phyloP scores from a whole-genome alignment of 2,329 filamentous ascomycete genomes.

The Piedraia hortae region DNA sequence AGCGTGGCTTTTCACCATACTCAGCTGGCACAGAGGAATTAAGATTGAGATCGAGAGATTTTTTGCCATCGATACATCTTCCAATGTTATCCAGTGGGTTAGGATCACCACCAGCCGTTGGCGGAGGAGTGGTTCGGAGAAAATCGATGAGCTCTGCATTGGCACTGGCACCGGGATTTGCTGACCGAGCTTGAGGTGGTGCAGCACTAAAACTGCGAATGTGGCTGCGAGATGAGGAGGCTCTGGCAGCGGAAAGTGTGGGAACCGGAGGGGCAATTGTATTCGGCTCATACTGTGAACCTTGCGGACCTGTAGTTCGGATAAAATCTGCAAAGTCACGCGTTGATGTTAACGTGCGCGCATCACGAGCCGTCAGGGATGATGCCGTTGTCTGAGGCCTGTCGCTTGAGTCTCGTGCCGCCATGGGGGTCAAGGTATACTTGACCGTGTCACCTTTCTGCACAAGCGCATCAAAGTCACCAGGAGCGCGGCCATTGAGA shows the following conservation, averaged over 20 bases:
- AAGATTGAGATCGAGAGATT: slow-evolving; percentile 1
- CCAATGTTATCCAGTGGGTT: slow-evolving; percentile 33
- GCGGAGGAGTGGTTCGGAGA: slow-evolving; percentile 70
- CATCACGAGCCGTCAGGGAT: slow-evolving; percentile 18
- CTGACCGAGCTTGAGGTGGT: slow-evolving; percentile 9
- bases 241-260: slow-evolving; percentile 5
- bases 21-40: slow-evolving; percentile 1
- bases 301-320: slow-evolving; percentile 45
- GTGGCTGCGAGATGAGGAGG: slow-evolving; percentile 4
- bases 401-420: slow-evolving; percentile 14
- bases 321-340: slow-evolving; percentile 77
- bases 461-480: slow-evolving; percentile 22
- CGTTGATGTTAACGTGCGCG: slow-evolving; percentile 47
- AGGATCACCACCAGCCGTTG: slow-evolving; percentile 62
- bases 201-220: no score
- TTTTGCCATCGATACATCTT: slow-evolving; percentile 18
- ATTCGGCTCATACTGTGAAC: slow-evolving; percentile 3
- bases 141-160: slow-evolving; percentile 87
- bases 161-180: slow-evolving; percentile 41
- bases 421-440: slow-evolving; percentile 22
- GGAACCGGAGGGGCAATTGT: slow-evolving; percentile 8
- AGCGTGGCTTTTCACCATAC: not conserved
- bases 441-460: slow-evolving; percentile 22
- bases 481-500: slow-evolving; percentile 11
- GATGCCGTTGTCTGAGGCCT: slow-evolving; percentile 3